Percentiles rank a stretch among this genome's conserved stretches.
Conservation (phyloP, 768 basidiomycete species). For the Sistotremastrum niveocremeum region DNA sequence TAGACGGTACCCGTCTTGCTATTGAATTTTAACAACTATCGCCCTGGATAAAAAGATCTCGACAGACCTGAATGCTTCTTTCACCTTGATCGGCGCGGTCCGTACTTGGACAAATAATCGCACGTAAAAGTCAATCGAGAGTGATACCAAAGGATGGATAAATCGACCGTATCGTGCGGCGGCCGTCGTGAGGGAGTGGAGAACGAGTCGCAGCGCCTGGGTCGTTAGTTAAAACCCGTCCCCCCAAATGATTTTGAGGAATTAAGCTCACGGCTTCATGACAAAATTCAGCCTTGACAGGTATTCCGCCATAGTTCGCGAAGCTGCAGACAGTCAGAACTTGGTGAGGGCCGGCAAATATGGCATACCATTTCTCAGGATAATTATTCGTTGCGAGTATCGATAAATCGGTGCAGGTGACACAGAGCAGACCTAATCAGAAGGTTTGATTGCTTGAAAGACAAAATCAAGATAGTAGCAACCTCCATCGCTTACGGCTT, state of each 20-base stretch:
- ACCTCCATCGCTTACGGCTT: conserved; percentile 82
- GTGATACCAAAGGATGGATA: conserved; percentile 75
- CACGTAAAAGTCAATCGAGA: conserved; percentile 97
- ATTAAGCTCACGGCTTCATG: conserved; percentile 68
- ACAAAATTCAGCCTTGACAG: conserved; percentile 84
- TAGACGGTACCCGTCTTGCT: conserved; percentile 84
- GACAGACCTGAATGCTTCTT: conserved; percentile 62
- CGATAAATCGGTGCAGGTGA: conserved; percentile 93
- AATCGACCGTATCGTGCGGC: conserved; percentile 88
- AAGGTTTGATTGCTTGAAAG: not conserved
- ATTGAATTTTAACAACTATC: not conserved
- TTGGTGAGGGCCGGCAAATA: not conserved
- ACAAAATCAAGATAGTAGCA: conserved; percentile 10
- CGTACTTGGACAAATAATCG: conserved; percentile 77
- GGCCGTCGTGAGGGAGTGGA: conserved; percentile 72
- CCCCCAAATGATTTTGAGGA: not conserved
- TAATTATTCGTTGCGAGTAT: conserved; percentile 90
- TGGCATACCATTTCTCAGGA: conserved; percentile 83
- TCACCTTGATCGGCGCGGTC: conserved; percentile 68
- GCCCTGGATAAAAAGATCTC: not conserved
- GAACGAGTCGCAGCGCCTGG: conserved; percentile 83
- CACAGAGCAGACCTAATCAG: conserved; percentile 65
- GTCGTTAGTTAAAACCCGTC: conserved; percentile 1
- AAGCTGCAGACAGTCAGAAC: conserved; percentile 37
- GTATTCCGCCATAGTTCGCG: conserved; percentile 89